Evolutionary conservation across 2,329 filamentous ascomycete species (phyloP).

Genomic region (Didymella pomorum): DNA sequence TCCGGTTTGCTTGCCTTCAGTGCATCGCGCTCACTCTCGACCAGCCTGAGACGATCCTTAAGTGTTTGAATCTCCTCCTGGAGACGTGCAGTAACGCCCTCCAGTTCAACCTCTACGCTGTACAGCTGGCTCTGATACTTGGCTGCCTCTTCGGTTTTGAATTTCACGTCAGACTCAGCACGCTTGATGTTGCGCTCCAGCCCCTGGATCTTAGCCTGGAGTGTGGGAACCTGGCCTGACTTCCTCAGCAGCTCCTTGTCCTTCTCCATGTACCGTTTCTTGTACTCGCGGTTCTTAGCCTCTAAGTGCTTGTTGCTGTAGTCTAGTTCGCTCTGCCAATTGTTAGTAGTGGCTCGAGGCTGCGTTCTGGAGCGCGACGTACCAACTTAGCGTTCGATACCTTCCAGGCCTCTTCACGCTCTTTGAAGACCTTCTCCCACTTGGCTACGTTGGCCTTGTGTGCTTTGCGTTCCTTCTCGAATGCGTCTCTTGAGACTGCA

Average conservation of each 20-base stretch:
- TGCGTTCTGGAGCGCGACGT: conserved; percentile 11
- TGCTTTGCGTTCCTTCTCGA: conserved; percentile 41
- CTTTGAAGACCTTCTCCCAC: conserved; percentile 44
- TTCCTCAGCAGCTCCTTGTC: conserved; percentile 37
- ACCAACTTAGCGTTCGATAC: conserved; percentile 39
- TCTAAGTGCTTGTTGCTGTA: conserved; percentile 35
- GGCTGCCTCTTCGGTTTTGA: conserved; percentile 44
- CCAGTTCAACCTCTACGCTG: conserved; percentile 58
- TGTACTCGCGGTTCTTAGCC: conserved; percentile 38
- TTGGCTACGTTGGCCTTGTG: conserved; percentile 44
- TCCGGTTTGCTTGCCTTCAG: conserved; percentile 76
- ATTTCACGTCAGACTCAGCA: conserved; percentile 42
- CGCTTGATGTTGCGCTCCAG: conserved; percentile 39
- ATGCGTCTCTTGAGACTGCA: conserved; percentile 37
- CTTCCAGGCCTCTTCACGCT: conserved; percentile 43
- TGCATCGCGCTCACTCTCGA: conserved; percentile 78
- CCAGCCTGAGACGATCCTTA: conserved; percentile 67
- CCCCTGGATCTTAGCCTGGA: conserved; percentile 41
- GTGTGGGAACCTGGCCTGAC: conserved; percentile 35
- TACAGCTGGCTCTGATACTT: conserved; percentile 54
- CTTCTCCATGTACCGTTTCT: conserved; percentile 35
- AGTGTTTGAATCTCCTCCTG: conserved; percentile 72
- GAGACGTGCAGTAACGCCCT: conserved; percentile 68
- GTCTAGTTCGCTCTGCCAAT: conserved; percentile 33
- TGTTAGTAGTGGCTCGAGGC: conserved; percentile 1